Base-by-base conservation (phyloP, 1,139 yeast species). In the Saccharomycopsis hybrid region DNA sequence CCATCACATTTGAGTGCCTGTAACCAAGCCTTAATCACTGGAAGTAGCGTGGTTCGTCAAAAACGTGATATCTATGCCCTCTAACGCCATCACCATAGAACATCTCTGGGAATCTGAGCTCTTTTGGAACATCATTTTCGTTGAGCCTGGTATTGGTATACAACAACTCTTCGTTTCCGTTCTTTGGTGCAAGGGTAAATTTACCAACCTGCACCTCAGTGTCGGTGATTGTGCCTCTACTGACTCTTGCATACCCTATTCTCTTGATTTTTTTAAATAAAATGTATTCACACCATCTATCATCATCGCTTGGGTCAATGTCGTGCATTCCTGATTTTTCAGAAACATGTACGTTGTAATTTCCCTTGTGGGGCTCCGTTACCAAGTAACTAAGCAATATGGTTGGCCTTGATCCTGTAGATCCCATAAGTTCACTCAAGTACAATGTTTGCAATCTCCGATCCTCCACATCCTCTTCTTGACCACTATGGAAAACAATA, bases 231-330 rank as follows among this genome's bases (percentile, higher is more conserved):
- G 96, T 83, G 7, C 95, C 87, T 62, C 98, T 78, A 44, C 95
- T 83, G 41, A 92, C 85, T 65, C 98, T 80, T 1, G 97, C 97
- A 64, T 92, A 92, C 1, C 95, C 97, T 2, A 86, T 80, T 66
- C 96, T 85, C 65, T 80, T 84, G 67, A 92, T 71, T 54, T 85
- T 83, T 65, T 92, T 85, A 76, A 85, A 92, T 57, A 92, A 70
- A 56, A 92, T 89, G 68, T 92, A 92, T 68, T 92, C 95, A 70
- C 98, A 92, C 98, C 98, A 92, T 69, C 98, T 79, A 64, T 92
- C 98, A 85, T 94, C 87, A 65, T 92, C 98, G 8, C 85, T 73
- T 48, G 90, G 83, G 64, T 92, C 98, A 58, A 92, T 89, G 65
- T 92, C 98, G 59, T 82, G 79, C 92, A 92, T 87, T 44, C 96